Percentiles rank a stretch among this genome's conserved stretches.
phyloP scores from a whole-genome alignment of 1,284 basidiomycete genomes.

The Ceraceosorus guamensis region DNA sequence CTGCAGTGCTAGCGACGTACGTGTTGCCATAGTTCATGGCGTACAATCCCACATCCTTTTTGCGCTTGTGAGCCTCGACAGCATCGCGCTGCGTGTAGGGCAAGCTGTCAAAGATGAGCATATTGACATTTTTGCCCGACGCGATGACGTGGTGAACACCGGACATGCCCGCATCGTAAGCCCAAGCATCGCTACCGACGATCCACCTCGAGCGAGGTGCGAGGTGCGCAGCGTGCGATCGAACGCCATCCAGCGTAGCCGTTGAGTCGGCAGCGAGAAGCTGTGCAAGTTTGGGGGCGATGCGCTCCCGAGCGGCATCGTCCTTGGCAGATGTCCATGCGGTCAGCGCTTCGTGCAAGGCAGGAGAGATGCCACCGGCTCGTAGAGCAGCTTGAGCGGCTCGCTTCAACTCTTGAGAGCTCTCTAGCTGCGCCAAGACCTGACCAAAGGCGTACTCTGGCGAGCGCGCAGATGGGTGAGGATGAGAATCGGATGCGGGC shows the following conservation, averaged over 20 bases:
- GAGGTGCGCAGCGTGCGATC: conserved; percentile 28
- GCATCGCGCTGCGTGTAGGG: conserved; percentile 67
- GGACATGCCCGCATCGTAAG: conserved; percentile 91
- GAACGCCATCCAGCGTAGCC: conserved; percentile 25
- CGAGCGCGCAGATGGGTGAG: conserved; percentile 59
- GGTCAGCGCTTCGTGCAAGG: conserved; percentile 32
- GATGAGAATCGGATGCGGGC: conserved; percentile 24
- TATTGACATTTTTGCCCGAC: conserved; percentile 83
- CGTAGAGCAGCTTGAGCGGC: conserved; percentile 33
- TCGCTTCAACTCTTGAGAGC: conserved; percentile 32
- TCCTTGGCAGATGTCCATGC: conserved; percentile 21
- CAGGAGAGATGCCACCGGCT: conserved; percentile 21
- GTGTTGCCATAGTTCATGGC: conserved; percentile 98
- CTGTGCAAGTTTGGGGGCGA: conserved; percentile 22
- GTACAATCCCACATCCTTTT: conserved; percentile 56
- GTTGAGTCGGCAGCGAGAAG: conserved; percentile 56
- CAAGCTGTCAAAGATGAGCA: conserved; percentile 87
- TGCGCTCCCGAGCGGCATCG: conserved; percentile 25
- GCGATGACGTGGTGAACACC: conserved; percentile 90
- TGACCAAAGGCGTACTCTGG: conserved; percentile 92
- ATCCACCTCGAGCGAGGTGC: conserved; percentile 66
- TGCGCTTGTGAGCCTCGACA: conserved; percentile 43
- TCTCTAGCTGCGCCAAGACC: conserved; percentile 65
- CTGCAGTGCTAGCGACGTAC: conserved; percentile 88
- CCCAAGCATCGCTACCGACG: conserved; percentile 94